Evolutionary conservation across 352 stramenopile species (phyloP), one percentile per base, ranked within the genome.

Genomic region (Pythium aquatile): DNA sequence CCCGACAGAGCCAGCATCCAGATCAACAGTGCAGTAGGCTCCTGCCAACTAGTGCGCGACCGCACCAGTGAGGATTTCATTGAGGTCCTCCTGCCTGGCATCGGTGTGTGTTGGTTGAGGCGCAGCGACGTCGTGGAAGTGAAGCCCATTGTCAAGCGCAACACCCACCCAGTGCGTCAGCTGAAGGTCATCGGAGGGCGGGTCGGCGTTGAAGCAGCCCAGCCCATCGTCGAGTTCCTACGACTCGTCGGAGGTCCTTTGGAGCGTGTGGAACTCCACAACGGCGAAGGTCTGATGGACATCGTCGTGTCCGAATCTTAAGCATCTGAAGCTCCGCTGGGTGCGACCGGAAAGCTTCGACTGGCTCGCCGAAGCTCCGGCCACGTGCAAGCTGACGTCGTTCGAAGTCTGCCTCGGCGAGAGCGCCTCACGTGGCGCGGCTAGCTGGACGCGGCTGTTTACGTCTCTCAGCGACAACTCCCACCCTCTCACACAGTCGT

Each of bases 11-110:
- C 32, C 5, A 35, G 32, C 32, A 32, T 67, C 1, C 61, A 46
- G 5, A 39, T 67, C 1, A 55, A 29, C 9, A 42, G 56, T 14
- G 33, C 61, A 10, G 52, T 44, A 8, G 52, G 61, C 17, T 57
- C 61, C 0, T 67, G 60, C 11, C 61, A 67, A 46, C 24, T 67
- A 16, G 42, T 67, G 9, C 61, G 61, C 2, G 46, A 67, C 20
- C 44, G 44, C 8, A 6, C 42, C 8, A 42, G 51, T 14, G 61
- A 67, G 20, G 52, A 55, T 14, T 67, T 51, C 13, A 51, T 67
- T 16, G 52, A 67, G 30, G 47, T 67, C 28, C 24, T 67, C 20
- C 52, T 67, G 9, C 61, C 61, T 4, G 61, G 61, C 5, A 57
- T 52, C 2, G 52, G 61, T 8, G 61, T 67, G 14, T 67, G 61